Conservation (phyloP, 129 eudicot species). For the Saussurea involucrata region DNA sequence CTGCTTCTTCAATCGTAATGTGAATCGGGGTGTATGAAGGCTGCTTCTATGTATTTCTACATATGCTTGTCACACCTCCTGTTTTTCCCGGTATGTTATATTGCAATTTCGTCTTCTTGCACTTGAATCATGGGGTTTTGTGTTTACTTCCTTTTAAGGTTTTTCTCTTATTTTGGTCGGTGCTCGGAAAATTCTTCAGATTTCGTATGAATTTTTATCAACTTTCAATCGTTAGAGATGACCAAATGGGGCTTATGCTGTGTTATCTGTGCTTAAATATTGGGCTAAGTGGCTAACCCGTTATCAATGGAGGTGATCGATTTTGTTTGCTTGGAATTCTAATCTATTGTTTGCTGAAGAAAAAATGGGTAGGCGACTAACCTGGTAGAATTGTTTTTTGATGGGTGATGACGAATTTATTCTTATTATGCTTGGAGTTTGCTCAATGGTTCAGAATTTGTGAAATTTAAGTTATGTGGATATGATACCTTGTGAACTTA, state of each 20-base stretch:
- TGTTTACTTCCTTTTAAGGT: neutral
- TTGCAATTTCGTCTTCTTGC: conserved; percentile 1
- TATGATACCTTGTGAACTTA: neutral
- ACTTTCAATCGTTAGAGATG: too few species aligned
- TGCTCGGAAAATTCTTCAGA: too few species aligned
- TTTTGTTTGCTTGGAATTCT: too few species aligned
- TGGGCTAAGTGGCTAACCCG: too few species aligned
- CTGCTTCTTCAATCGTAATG: conserved; percentile 3
- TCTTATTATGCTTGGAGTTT: neutral
- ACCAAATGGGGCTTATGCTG: too few species aligned
- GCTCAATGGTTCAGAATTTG: neutral
- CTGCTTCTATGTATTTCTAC: conserved; percentile 1
- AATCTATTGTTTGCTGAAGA: neutral
- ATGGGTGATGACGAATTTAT: neutral
- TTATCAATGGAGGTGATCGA: too few species aligned
- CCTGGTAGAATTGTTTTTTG: neutral
- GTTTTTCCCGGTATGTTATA: neutral
- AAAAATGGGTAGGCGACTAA: neutral
- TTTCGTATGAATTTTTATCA: too few species aligned
- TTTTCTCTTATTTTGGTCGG: neutral
- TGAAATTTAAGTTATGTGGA: neutral
- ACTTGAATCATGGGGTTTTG: neutral
- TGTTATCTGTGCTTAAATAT: too few species aligned
- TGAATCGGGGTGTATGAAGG: neutral
- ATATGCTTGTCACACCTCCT: too few species aligned